Evolutionary conservation across 305 asterid genomes (phyloP), one percentile per base, ranked within the genome.

Genomic region (Striga hermonthica): DNA sequence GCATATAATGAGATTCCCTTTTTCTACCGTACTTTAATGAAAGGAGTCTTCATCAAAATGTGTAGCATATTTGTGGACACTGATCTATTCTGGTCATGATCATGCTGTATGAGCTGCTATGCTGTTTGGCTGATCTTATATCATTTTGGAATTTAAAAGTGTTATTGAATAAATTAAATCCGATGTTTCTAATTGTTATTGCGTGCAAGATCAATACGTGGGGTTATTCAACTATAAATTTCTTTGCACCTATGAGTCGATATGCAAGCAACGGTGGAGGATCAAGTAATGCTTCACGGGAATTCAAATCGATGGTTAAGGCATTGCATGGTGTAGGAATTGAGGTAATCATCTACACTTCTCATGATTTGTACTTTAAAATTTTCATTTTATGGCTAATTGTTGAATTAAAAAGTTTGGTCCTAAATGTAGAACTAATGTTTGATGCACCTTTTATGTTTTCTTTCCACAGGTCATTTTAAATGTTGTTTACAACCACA

Each of bases 221-320:
- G 99, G 97, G 97, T 55, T 93, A 93, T 81, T 93, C 99, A 56
- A 93, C 98, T 62, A 78, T 90, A 69, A 93, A 93, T 72, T 93
- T 90, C 82, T 93, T 93, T 79, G 89, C 99, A 63, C 99, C 99
- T 39, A 93, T 93, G 99, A 90, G 86, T 82, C 97, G 99, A 14
- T 93, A 93, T 86, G 94, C 95, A 72, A 93, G 97, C 79, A 77
- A 81, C 62, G 90, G 92, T 38, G 96, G 96, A 66, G 99, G 99
- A 65, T 89, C 99, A 55, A 62, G 70, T 68, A 77, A 71, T 74
- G 99, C 97, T 75, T 88, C 89, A 56, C 64, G 60, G 52, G 94
- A 93, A 81, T 88, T 93, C 49, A 93, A 86, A 86, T 79, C 84
- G 79, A 88, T 93, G 99, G 99, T 93, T 35, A 93, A 93, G 79